These are phyloP conservation scores for Salix purpurea DNA, from an alignment of 345 rosid species.

Conservation along the genomic window DNA sequence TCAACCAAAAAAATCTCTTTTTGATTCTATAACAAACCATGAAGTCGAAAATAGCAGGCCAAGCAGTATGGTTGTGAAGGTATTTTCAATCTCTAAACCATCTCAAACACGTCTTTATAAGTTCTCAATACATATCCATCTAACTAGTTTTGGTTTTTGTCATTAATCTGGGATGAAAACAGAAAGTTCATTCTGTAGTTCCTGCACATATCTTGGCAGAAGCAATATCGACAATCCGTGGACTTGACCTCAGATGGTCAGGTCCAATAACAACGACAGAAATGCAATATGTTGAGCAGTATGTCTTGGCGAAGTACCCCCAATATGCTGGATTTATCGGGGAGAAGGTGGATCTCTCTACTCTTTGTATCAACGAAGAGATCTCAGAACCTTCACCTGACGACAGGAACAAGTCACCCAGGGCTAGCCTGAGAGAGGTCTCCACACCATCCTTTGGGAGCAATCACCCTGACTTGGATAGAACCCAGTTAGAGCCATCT, in stretches of 20 bases:
- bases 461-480: slow-evolving; percentile 48
- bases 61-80: slow-evolving; percentile 69
- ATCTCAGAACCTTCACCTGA: slow-evolving; percentile 30
- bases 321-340: slow-evolving; percentile 60
- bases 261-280: slow-evolving; percentile 70
- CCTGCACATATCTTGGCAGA: slow-evolving; percentile 72
- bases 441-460: slow-evolving; percentile 29
- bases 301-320: slow-evolving; percentile 64
- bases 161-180: slow-evolving; percentile 10
- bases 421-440: slow-evolving; percentile 34
- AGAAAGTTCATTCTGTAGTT: slow-evolving; percentile 58
- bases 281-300: slow-evolving; percentile 62
- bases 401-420: slow-evolving; percentile 41
- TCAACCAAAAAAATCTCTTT: slow-evolving; percentile 33
- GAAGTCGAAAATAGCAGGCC: slow-evolving; percentile 42
- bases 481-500: slow-evolving; percentile 57
- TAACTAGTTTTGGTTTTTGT: background rate
- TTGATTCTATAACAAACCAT: slow-evolving; percentile 43
- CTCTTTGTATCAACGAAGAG: slow-evolving; percentile 52
- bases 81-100: slow-evolving; percentile 11
- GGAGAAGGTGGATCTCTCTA: slow-evolving; percentile 45
- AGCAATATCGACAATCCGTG: slow-evolving; percentile 66
- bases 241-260: slow-evolving; percentile 66
- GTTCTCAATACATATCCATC: background rate
- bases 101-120: background rate